Conservation (phyloP, 1,284 basidiomycete genomes). For the Cryptococcus wingfieldii region DNA sequence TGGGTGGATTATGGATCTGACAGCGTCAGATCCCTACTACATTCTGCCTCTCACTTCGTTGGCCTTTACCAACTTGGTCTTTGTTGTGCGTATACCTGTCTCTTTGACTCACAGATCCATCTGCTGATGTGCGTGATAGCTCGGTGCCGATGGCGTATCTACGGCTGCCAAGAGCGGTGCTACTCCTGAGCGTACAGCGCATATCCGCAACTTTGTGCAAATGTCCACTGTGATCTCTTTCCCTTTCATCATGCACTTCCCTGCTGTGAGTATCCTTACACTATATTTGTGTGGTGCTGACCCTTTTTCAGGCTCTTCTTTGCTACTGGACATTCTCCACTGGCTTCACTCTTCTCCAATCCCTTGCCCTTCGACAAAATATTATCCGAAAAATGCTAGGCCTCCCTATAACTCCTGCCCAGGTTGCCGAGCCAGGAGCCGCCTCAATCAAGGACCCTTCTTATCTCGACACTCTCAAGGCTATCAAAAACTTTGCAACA, state of each 20-base stretch:
- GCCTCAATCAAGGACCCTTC: slow-evolving; percentile 15
- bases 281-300: background rate
- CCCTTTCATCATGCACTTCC: slow-evolving; percentile 59
- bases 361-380: slow-evolving; percentile 43
- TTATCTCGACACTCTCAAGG: slow-evolving; percentile 20
- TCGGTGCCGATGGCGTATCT: slow-evolving; percentile 56
- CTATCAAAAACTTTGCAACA: slow-evolving; percentile 7
- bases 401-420: slow-evolving; percentile 40
- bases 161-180: slow-evolving; percentile 26
- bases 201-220: slow-evolving; percentile 70
- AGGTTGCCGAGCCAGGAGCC: slow-evolving; percentile 22
- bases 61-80: slow-evolving; percentile 65
- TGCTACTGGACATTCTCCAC: slow-evolving; percentile 57
- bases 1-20: slow-evolving; percentile 71
- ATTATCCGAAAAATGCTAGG: slow-evolving; percentile 36
- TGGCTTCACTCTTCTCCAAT: slow-evolving; percentile 53
- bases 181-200: slow-evolving; percentile 52
- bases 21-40: slow-evolving; percentile 70
- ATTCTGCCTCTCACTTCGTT: slow-evolving; percentile 67
- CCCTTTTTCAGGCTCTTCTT: slow-evolving; percentile 49
- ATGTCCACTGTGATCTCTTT: slow-evolving; percentile 59
- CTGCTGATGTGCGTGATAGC: slow-evolving; percentile 45
- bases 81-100: slow-evolving; percentile 55
- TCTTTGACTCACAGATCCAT: slow-evolving; percentile 45
- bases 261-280: slow-evolving; percentile 34